phyloP scores from a whole-genome alignment of 1,284 basidiomycete species.

The Microbotryomycetes sp. region DNA sequence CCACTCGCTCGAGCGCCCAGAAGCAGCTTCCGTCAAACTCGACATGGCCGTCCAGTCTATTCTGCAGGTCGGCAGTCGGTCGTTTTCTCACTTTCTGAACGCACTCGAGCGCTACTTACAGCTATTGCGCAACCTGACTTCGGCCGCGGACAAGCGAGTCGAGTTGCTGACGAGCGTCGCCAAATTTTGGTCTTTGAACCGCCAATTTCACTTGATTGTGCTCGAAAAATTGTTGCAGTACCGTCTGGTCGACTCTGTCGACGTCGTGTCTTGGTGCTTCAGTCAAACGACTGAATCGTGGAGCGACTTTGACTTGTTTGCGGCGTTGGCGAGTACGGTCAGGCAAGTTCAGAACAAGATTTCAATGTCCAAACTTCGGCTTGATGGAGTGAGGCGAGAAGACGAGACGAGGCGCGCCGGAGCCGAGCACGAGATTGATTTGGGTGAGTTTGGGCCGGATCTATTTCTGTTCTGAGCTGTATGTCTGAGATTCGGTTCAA shows the following conservation, averaged over 20 bases:
- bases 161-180: slow-evolving; percentile 64
- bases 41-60: slow-evolving; percentile 83
- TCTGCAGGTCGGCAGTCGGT: slow-evolving; percentile 82
- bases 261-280: slow-evolving; percentile 84
- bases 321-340: slow-evolving; percentile 66
- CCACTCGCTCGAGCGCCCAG: slow-evolving; percentile 39
- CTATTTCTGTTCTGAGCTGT: background rate
- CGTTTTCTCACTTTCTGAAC: slow-evolving; percentile 96
- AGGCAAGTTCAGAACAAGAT: slow-evolving; percentile 85
- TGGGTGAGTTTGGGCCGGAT: slow-evolving; percentile 6
- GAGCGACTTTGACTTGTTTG: slow-evolving; percentile 66
- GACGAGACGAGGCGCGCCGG: slow-evolving; percentile 43
- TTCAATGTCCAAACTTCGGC: slow-evolving; percentile 61
- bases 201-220: slow-evolving; percentile 80
- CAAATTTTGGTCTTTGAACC: slow-evolving; percentile 69
- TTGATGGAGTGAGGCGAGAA: slow-evolving; percentile 67
- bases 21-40: slow-evolving; percentile 59
- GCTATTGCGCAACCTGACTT: slow-evolving; percentile 65
- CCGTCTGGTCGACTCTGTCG: slow-evolving; percentile 87
- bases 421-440: slow-evolving; percentile 8
- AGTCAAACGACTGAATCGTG: slow-evolving; percentile 43
- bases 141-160: slow-evolving; percentile 53
- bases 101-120: slow-evolving; percentile 92
- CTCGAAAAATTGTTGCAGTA: slow-evolving; percentile 99
- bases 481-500: background rate